Conservation (phyloP, 768 basidiomycete species). For the Exidia glandulosa region DNA sequence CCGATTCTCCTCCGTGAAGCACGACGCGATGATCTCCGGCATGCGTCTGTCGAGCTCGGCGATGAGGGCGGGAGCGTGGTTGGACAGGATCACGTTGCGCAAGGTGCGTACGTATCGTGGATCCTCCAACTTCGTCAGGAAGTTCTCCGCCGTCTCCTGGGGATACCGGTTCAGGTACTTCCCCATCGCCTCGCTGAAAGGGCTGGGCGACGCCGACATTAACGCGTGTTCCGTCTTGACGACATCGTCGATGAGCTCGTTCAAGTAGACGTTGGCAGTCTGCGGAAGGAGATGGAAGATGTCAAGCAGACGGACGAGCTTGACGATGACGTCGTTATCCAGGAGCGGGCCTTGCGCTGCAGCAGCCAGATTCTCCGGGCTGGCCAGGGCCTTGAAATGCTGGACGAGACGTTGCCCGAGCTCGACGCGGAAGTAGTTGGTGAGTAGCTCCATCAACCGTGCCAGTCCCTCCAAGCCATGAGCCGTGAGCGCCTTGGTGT, state of each 20-base stretch:
- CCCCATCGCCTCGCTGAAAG: slow-evolving; percentile 87
- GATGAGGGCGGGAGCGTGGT: slow-evolving; percentile 60
- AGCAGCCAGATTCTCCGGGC: slow-evolving; percentile 70
- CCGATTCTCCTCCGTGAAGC: slow-evolving; percentile 39
- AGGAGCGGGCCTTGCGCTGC: slow-evolving; percentile 70
- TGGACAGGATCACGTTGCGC: slow-evolving; percentile 70
- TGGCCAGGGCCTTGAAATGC: slow-evolving; percentile 88
- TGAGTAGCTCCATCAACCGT: slow-evolving; percentile 82
- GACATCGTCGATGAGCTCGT: slow-evolving; percentile 74
- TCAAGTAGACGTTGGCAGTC: slow-evolving; percentile 85
- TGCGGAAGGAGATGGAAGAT: slow-evolving; percentile 95
- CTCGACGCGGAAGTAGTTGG: slow-evolving; percentile 99
- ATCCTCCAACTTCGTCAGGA: slow-evolving; percentile 67
- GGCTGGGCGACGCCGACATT: slow-evolving; percentile 80
- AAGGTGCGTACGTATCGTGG: slow-evolving; percentile 74
- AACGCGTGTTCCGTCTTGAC: slow-evolving; percentile 88
- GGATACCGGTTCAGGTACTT: slow-evolving; percentile 89
- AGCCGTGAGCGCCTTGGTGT: slow-evolving; percentile 87
- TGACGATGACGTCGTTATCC: slow-evolving; percentile 85
- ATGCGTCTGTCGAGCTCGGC: slow-evolving; percentile 57
- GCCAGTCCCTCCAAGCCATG: slow-evolving; percentile 89
- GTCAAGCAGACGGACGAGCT: slow-evolving; percentile 90
- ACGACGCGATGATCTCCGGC: slow-evolving; percentile 37
- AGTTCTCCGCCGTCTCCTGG: slow-evolving; percentile 71
- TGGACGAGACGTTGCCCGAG: slow-evolving; percentile 96